A percentile compares a stretch with the other conserved stretches of the same genome.
Evolutionary conservation across 139 green algal species (phyloP).

Genomic region (Auxenochlorella protothecoides): DNA sequence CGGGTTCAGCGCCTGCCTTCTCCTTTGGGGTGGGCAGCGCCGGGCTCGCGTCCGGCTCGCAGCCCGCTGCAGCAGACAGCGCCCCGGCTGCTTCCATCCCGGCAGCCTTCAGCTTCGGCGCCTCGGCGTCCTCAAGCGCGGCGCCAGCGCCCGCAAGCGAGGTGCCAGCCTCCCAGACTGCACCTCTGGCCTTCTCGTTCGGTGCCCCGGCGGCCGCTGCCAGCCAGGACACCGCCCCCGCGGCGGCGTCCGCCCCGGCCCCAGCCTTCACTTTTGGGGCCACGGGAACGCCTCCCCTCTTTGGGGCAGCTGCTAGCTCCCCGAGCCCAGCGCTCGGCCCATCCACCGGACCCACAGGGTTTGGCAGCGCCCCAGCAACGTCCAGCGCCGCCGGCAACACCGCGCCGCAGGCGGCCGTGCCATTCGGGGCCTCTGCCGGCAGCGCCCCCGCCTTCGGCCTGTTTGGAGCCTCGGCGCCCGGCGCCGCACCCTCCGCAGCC

Average conservation of each 20-base stretch:
- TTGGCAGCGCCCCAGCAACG: background rate
- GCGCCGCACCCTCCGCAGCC: no score
- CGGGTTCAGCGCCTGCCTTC: background rate
- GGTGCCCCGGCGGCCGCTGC: background rate
- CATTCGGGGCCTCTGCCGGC: background rate
- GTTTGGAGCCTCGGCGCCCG: no score
- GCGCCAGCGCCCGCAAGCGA: background rate
- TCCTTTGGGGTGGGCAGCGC: background rate
- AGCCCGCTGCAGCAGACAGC: no score
- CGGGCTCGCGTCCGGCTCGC: no score
- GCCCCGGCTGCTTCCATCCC: no score
- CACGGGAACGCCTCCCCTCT: no score
- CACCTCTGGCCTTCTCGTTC: conserved; percentile 8
- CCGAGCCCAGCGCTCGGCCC: no score
- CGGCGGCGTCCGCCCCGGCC: background rate
- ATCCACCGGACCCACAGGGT: no score
- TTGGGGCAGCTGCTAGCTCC: no score
- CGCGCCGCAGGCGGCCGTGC: background rate
- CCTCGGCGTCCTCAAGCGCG: background rate
- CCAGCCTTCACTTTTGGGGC: conserved; percentile 1
- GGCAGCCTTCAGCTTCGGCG: conserved; percentile 1
- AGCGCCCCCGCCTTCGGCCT: background rate
- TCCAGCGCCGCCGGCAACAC: background rate
- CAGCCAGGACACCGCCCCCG: conserved; percentile 2
- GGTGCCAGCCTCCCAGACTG: background rate